phyloP scores from a whole-genome alignment of 768 basidiomycete genomes.

The Collybia sp. region DNA sequence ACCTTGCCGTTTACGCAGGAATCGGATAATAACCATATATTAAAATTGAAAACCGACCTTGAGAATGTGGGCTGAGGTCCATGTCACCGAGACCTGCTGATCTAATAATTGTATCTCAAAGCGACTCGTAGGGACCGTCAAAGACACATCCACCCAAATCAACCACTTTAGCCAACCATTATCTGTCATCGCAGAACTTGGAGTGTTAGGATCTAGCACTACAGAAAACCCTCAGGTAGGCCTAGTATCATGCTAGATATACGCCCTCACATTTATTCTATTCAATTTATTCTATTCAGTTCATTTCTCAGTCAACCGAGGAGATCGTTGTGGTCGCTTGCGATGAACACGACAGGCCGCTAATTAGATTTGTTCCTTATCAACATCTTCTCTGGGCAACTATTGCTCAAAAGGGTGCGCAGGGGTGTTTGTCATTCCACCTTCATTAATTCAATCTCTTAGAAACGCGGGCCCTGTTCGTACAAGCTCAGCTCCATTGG shows the following conservation, averaged over 20 bases:
- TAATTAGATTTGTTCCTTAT: slow-evolving; percentile 45
- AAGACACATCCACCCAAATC: background rate
- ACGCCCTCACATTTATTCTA: background rate
- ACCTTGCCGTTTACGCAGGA: too few relatives aligned
- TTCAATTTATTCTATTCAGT: slow-evolving; percentile 9
- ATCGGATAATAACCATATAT: too few relatives aligned
- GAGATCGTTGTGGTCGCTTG: slow-evolving; percentile 36
- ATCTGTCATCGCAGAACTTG: slow-evolving; percentile 28
- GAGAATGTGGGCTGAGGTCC: too few relatives aligned
- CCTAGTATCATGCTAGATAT: background rate
- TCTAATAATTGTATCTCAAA: too few relatives aligned
- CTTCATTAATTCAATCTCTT: background rate
- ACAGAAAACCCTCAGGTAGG: background rate
- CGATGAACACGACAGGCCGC: slow-evolving; percentile 22
- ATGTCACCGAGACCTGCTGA: too few relatives aligned
- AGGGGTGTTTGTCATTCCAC: background rate
- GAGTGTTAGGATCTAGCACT: slow-evolving; percentile 19
- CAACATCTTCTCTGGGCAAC: slow-evolving; percentile 54
- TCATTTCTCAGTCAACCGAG: slow-evolving; percentile 15
- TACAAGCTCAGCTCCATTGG: slow-evolving; percentile 41
- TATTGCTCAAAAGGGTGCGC: slow-evolving; percentile 36
- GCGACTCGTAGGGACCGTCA: too few relatives aligned
- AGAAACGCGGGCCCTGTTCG: slow-evolving; percentile 26
- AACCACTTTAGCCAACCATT: slow-evolving; percentile 13
- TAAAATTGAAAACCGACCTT: too few relatives aligned